Evolutionary conservation across 305 asterid species (phyloP), one percentile per base, ranked within the genome.

Genomic region (Solanum hybrid): DNA sequence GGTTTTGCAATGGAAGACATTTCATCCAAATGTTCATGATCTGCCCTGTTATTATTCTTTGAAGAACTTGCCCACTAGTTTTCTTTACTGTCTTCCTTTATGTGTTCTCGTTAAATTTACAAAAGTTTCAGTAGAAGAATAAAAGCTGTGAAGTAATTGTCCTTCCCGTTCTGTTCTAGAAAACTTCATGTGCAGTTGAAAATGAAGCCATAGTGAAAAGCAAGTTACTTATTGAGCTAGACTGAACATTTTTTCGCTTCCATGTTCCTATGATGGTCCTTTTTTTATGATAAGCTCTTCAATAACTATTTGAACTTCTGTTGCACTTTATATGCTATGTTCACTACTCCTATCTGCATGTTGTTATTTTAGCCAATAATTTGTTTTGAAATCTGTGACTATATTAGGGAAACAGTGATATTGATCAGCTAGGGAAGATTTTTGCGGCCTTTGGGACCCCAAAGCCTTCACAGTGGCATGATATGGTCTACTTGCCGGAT

Each of bases 391-490:
- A 26, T 90, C 37, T 90, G 87, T 73, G 73, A 72, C 73, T 72
- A 90, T 76, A 89, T 89, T 89, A 97, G 99, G 99, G 99, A 87
- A 95, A 92, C 90, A 97, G 97, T 90, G 99, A 97, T 88, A 97
- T 97, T 26, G 99, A 97, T 94, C 99, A 96, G 94, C 94, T 97
- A 70, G 99, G 99, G 85, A 97, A 96, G 93, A 97, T 97, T 39
- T 97, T 97, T 92, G 98, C 95, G 11, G 96, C 97, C 85, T 97
- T 97, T 93, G 99, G 99, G 90, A 97, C 99, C 86, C 99, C 99
- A 51, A 97, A 95, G 92, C 92, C 94, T 86, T 94, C 96, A 4
- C 98, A 97, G 90, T 97, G 99, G 99, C 90, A 95, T 41, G 99
- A 97, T 93, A 93, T 97, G 98, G 88, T 95, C 79, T 94, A 94